phyloP scores from a whole-genome alignment of 2,329 filamentous ascomycete species.

The Eutypella sp. region DNA sequence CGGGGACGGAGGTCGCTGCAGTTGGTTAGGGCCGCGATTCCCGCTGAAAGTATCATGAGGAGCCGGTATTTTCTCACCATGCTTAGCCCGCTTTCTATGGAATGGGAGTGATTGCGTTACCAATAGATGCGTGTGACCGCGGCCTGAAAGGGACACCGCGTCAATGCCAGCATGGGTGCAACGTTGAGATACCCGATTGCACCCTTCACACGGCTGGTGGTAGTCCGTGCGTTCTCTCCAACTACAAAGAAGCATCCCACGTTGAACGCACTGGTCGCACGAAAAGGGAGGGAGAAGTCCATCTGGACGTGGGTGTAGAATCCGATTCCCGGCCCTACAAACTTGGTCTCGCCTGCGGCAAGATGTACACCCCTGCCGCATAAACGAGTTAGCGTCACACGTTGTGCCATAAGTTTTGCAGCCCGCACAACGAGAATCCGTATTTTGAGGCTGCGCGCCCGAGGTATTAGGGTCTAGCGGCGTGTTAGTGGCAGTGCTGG shows the following conservation, averaged over 20 bases:
- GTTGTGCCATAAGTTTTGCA: too few species aligned
- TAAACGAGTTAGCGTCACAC: too few species aligned
- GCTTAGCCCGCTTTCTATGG: too few species aligned
- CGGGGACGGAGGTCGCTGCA: not conserved
- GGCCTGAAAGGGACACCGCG: not conserved
- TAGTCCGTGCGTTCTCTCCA: not conserved
- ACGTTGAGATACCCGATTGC: too few species aligned
- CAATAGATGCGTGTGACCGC: not conserved
- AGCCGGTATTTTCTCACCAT: too few species aligned
- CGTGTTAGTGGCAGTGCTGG: too few species aligned
- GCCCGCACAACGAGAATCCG: too few species aligned
- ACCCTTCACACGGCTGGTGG: not conserved
- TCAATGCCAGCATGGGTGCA: not conserved
- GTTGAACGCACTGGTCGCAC: slow-evolving; percentile 4
- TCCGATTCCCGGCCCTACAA: not conserved
- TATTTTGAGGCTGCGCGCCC: too few species aligned
- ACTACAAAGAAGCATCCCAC: not conserved
- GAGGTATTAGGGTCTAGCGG: too few species aligned
- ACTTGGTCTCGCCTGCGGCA: not conserved
- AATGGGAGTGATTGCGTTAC: too few species aligned
- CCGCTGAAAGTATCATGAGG: too few species aligned
- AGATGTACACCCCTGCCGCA: not conserved
- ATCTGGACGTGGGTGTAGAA: slow-evolving; percentile 5
- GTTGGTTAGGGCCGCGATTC: too few species aligned
- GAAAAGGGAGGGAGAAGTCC: slow-evolving; percentile 4